Evolutionary conservation across 2,329 filamentous ascomycete species (phyloP), one percentile per base, ranked within the genome.

Genomic region (Arthrocladium fulminans): DNA sequence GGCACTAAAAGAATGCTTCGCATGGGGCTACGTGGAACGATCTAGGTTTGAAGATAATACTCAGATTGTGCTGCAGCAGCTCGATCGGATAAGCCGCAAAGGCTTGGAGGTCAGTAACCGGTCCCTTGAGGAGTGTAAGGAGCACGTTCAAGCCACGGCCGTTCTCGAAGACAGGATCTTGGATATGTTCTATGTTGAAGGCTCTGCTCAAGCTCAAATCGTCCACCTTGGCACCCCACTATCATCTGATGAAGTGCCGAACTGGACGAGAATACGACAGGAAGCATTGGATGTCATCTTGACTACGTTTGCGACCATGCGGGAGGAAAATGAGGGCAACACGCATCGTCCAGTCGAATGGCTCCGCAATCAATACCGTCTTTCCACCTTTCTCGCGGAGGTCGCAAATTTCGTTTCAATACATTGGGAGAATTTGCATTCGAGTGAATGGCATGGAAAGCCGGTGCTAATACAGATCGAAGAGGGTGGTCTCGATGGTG

Each of bases 391-490:
- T 42, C 30, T 49, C 25, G 22, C 40, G 13, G 49, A 48, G 13
- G 27, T 58, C 3, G 35, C 47, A 6, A 6, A 24, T 1, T 53
- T 54, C 43, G 17, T 58, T 17, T 27, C 38, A 4, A 37, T 32
- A 17, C 29, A 52, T 6, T 57, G 54, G 51, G 19, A 24, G 4
- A 25, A 39, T 3, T 29, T 40, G 10, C 50, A 49, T 17, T 9
- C 12, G 15, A 17, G 12, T 3, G 24, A 25, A 9, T 47, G 44
- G 44, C 23, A 47, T 39, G 54, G 53, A 12, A 59, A 60, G 53
- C 64, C 59, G 27, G 59, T 55, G 8, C 54, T 57, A 19, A 61
- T 56, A 4, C 57, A 63, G 40, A 50, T 56, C 2, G 56, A 51
- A 32, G 58, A 58, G 17, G 59, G 57, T 5, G 52, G 54, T 30